Percentiles rank a stretch among this genome's conserved stretches.
Evolutionary conservation across 257 asterid species (phyloP).

Genomic region (Fraxinus americana): DNA sequence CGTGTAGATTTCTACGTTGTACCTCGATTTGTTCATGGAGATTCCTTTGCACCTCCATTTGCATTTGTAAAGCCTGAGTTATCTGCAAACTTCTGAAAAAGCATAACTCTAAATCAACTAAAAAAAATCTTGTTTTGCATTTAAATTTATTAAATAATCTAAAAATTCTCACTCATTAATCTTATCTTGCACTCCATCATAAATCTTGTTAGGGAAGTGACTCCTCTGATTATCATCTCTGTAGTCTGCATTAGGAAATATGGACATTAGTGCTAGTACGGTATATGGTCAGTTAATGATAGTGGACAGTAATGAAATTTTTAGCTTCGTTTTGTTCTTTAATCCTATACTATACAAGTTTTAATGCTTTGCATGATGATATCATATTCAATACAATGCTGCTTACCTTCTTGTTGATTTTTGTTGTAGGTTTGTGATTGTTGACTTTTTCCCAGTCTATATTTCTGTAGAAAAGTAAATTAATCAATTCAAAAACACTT

Average conservation of each 20-base stretch:
- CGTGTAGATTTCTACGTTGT: conserved; percentile 3
- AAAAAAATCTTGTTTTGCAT: neutral
- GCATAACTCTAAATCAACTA: conserved; percentile 9
- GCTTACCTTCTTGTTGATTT: conserved; percentile 52
- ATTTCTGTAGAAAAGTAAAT: conserved; percentile 59
- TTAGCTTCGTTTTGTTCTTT: neutral
- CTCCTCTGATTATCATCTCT: conserved; percentile 44
- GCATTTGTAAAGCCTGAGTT: conserved; percentile 69
- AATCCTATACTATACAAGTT: neutral
- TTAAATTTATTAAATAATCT: conserved; percentile 5
- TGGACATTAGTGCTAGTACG: conserved; percentile 1
- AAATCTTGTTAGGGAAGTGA: conserved; percentile 34
- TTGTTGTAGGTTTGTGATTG: conserved; percentile 46
- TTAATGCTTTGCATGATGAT: neutral
- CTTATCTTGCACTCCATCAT: conserved; percentile 53
- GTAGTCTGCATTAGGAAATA: conserved; percentile 38
- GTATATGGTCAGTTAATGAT: neutral
- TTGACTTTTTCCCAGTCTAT: conserved; percentile 74
- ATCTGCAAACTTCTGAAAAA: conserved; percentile 53
- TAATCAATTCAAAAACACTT: conserved; percentile 13
- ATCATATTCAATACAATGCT: conserved; percentile 11
- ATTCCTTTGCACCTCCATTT: conserved; percentile 92
- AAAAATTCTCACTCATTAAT: conserved; percentile 61
- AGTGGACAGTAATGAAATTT: neutral
- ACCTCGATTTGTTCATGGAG: conserved; percentile 93